These are phyloP conservation scores for Aspergillus quadrilineatus DNA, from an alignment of 2,329 filamentous ascomycete species.

Conservation along the genomic window DNA sequence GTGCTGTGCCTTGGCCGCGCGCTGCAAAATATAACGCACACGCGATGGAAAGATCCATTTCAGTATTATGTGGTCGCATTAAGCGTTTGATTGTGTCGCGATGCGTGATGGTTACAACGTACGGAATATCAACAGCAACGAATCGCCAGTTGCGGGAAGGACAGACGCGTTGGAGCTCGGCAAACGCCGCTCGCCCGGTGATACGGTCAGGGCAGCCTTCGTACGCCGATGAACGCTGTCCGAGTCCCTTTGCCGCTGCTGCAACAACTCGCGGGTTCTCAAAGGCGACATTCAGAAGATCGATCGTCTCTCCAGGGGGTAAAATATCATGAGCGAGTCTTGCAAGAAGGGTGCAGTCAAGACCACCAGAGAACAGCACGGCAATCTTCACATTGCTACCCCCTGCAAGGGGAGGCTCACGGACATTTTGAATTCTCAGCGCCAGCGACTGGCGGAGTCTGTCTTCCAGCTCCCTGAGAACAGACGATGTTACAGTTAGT, in stretches of 20 bases:
- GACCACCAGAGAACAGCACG: slow-evolving; percentile 86
- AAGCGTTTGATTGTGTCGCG: slow-evolving; percentile 68
- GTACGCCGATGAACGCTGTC: slow-evolving; percentile 50
- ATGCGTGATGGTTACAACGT: slow-evolving; percentile 68
- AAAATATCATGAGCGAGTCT: slow-evolving; percentile 76
- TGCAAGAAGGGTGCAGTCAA: slow-evolving; percentile 89
- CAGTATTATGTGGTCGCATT: slow-evolving; percentile 91
- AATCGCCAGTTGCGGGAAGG: slow-evolving; percentile 77
- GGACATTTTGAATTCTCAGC: slow-evolving; percentile 65
- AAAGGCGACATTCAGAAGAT: slow-evolving; percentile 93
- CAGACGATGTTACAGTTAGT: slow-evolving; percentile 45
- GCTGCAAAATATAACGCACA: slow-evolving; percentile 94
- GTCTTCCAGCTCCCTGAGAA: slow-evolving; percentile 55
- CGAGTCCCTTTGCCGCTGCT: slow-evolving; percentile 49
- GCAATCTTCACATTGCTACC: slow-evolving; percentile 55
- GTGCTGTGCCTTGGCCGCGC: slow-evolving; percentile 61
- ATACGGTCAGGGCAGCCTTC: slow-evolving; percentile 87
- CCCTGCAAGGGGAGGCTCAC: slow-evolving; percentile 50
- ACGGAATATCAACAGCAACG: slow-evolving; percentile 76
- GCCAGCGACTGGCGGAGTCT: slow-evolving; percentile 62
- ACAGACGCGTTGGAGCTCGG: slow-evolving; percentile 70
- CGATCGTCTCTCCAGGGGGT: slow-evolving; percentile 67
- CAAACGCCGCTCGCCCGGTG: slow-evolving; percentile 76
- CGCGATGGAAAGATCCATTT: slow-evolving; percentile 97
- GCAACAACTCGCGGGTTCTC: slow-evolving; percentile 78